A percentile compares a stretch with the other conserved stretches of the same genome.
Conservation (phyloP, 805 yeast genomes). For the Brettanomyces anomalus region DNA sequence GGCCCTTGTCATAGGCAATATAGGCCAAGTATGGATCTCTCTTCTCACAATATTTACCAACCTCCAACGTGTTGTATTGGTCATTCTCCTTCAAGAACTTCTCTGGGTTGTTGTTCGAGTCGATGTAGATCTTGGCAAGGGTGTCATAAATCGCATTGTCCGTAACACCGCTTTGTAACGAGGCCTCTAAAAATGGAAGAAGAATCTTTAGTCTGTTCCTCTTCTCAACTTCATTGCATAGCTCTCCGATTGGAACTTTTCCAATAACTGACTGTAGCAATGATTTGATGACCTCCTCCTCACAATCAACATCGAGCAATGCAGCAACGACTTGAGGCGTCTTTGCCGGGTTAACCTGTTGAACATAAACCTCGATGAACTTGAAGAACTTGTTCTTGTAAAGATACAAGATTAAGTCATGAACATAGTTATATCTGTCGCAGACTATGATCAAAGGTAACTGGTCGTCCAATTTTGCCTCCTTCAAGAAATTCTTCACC, state of each 20-base stretch:
- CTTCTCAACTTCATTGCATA: constrained; percentile 92
- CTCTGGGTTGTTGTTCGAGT: constrained; percentile 95
- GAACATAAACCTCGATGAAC: constrained; percentile 95
- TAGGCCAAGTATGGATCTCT: constrained; percentile 98
- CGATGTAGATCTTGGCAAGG: constrained; percentile 95
- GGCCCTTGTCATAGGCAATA: constrained; percentile 94
- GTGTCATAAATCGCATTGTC: constrained; percentile 93
- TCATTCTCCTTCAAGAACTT: constrained; percentile 89
- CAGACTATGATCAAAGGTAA: constrained; percentile 93
- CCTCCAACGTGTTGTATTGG: constrained; percentile 84
- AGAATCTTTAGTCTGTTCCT: constrained; percentile 88
- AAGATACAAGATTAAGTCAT: constrained; percentile 85
- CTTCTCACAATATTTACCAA: constrained; percentile 97
- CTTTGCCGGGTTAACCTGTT: constrained; percentile 91
- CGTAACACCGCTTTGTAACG: constrained; percentile 72
- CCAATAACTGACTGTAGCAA: constrained; percentile 82
- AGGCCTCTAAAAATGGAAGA: constrained; percentile 87
- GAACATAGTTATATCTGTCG: constrained; percentile 85
- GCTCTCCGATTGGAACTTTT: constrained; percentile 83
- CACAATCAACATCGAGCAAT: constrained; percentile 93
- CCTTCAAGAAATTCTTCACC: constrained; percentile 94
- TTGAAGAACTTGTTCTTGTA: constrained; percentile 95
- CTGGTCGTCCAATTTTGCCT: constrained; percentile 88
- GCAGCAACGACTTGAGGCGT: constrained; percentile 98
- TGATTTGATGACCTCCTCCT: constrained; percentile 75